Base-by-base conservation (phyloP, 2,329 filamentous ascomycete species). In the Leptoxyphium fumago region DNA sequence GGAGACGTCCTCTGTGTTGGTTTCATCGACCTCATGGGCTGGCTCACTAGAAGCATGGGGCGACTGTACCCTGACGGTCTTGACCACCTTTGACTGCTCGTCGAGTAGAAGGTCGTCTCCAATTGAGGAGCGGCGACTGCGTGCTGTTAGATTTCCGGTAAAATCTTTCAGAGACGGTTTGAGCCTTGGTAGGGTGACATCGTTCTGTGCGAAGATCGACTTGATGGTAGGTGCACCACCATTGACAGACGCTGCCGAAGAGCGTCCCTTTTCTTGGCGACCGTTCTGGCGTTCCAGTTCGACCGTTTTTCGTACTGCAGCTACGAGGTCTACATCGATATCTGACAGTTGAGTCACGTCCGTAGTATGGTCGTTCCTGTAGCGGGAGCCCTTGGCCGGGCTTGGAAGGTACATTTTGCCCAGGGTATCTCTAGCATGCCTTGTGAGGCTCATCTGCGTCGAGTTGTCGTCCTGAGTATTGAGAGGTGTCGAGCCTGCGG, bases 111-210 rank as follows among this genome's bases (percentile, higher is more conserved):
- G 47, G 8, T 51, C 46, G 9, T 45, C 50, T 11, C 41, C 45
- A 38, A 56, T 44, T 28, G 48, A 56, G 39, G 54, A 46, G 8
- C 45, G 58, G 18, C 58, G 60, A 11, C 62, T 65, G 17, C 55
- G 45, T 28, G 64, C 59, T 38, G 62, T 56, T 7, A 46, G 36
- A 18, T 43, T 49, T 32, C 62, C 57, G 9, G 66, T 72, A 5
- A 64, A 51, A 43, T 75, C 71, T 47, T 71, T 74, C 50, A 75
- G 55, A 0, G 73, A 75, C 1, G 73, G 75, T 51, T 75, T 75
- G 42, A 71, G 70, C n/a, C 26, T 36, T 62, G 57, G 49, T 59
- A 66, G 18, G 60, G 56, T 42, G 21, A 7, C 21, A 26, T 26
- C 21, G 57, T 58, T 36, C 50, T 62, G 64, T 52, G 50, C 64